phyloP scores from a whole-genome alignment of 2,329 filamentous ascomycete genomes.

The Grosmannia serpens region DNA sequence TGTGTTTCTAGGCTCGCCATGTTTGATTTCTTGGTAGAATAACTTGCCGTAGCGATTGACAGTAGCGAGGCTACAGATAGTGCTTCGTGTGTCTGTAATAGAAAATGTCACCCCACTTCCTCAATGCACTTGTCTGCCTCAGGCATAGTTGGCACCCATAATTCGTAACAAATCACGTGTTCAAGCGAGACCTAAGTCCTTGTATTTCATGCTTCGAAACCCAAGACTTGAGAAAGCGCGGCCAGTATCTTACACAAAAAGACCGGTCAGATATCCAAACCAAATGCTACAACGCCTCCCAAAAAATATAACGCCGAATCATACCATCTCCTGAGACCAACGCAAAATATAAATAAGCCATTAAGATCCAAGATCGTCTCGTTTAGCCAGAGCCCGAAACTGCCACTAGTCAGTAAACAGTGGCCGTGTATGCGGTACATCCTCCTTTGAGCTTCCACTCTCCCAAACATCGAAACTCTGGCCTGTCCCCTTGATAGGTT shows the following conservation, averaged over 20 bases:
- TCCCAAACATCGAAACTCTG: conserved; percentile 61
- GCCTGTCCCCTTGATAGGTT: conserved; percentile 46
- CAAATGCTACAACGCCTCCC: neutral
- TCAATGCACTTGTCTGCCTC: no score
- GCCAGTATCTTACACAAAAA: neutral
- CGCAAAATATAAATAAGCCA: neutral
- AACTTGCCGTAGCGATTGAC: neutral
- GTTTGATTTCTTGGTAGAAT: neutral
- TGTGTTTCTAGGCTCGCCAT: neutral
- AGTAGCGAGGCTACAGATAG: neutral
- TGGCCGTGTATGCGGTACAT: neutral
- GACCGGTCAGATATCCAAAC: no score
- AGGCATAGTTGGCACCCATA: no score
- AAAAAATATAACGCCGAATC: neutral
- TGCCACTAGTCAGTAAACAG: neutral
- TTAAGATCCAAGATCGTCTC: neutral
- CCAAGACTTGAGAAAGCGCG: no score
- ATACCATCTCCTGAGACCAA: neutral
- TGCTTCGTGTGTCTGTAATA: no score
- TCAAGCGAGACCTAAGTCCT: no score
- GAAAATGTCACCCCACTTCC: no score
- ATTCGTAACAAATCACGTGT: neutral
- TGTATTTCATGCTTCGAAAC: no score
- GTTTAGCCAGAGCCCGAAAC: neutral
- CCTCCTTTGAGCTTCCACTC: conserved; percentile 51